Conservation (phyloP, 2,329 filamentous ascomycete genomes). For the Aspergillus jensenii region DNA sequence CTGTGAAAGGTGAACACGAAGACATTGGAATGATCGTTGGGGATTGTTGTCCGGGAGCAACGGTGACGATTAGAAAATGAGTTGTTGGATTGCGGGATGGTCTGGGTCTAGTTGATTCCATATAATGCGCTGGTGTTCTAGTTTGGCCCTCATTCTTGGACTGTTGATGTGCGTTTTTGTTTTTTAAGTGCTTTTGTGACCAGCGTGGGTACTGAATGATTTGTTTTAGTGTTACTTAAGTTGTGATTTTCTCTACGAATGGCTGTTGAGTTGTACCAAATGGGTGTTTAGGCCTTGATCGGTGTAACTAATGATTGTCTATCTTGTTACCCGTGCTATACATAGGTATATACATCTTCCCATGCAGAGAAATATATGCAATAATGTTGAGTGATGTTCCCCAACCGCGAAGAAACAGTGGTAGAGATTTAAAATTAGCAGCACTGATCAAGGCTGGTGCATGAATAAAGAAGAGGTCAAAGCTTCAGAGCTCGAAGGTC, state of each 20-base stretch:
- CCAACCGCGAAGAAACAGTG: background rate
- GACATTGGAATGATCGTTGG: constrained; percentile 32
- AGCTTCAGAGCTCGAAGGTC: background rate
- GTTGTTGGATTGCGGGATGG: background rate
- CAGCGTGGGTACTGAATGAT: background rate
- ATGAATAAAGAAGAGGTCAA: background rate
- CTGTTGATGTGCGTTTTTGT: background rate
- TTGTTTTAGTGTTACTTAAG: background rate
- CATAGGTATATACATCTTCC: background rate
- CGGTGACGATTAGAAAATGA: constrained; percentile 34
- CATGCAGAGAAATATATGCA: background rate
- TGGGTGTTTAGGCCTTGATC: background rate
- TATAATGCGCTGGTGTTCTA: background rate
- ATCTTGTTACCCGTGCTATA: background rate
- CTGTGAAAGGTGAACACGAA: constrained; percentile 36
- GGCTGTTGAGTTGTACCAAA: background rate
- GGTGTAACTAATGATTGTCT: background rate
- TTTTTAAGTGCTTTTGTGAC: background rate
- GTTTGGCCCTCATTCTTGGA: background rate
- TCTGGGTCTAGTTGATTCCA: background rate
- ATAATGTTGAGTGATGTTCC: background rate
- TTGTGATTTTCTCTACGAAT: background rate
- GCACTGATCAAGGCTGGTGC: background rate
- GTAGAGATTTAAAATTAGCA: background rate
- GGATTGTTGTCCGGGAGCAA: constrained; percentile 34